phyloP scores from a whole-genome alignment of 129 eudicot genomes.

The Saussurea involucrata region DNA sequence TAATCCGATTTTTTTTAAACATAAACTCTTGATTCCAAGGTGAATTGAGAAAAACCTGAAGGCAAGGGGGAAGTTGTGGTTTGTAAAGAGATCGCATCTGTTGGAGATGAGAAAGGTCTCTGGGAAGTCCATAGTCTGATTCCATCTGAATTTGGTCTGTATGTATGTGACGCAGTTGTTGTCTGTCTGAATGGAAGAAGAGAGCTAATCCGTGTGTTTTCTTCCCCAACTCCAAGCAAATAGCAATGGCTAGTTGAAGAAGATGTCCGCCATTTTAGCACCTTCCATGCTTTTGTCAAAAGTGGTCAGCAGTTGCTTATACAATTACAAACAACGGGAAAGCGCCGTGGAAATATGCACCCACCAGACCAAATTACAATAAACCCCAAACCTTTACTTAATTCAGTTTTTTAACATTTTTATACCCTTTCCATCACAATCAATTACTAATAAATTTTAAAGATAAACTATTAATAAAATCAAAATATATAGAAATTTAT shows the following conservation, averaged over 20 bases:
- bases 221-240: neutral
- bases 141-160: constrained; percentile 45
- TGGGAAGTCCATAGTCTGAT: constrained; percentile 75
- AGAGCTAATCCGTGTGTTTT: neutral
- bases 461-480: too few species aligned
- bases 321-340: neutral
- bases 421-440: too few species aligned
- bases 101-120: constrained; percentile 83
- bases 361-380: neutral
- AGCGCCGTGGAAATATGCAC: neutral
- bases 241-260: neutral
- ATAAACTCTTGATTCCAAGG: neutral
- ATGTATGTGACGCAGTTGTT: neutral
- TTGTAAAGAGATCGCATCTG: constrained; percentile 72
- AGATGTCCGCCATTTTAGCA: neutral
- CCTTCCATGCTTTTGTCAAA: neutral
- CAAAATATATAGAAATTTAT: too few species aligned
- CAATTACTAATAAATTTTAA: too few species aligned
- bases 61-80: constrained; percentile 90
- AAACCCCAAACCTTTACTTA: neutral
- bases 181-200: neutral
- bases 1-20: neutral
- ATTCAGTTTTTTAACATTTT: too few species aligned
- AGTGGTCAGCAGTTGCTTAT: neutral
- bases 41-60: constrained; percentile 51